Percentiles rank a stretch among this genome's conserved stretches.
Evolutionary conservation across 2,329 filamentous ascomycete genomes (phyloP).

Genomic region (Aaosphaeria pasadenensis): DNA sequence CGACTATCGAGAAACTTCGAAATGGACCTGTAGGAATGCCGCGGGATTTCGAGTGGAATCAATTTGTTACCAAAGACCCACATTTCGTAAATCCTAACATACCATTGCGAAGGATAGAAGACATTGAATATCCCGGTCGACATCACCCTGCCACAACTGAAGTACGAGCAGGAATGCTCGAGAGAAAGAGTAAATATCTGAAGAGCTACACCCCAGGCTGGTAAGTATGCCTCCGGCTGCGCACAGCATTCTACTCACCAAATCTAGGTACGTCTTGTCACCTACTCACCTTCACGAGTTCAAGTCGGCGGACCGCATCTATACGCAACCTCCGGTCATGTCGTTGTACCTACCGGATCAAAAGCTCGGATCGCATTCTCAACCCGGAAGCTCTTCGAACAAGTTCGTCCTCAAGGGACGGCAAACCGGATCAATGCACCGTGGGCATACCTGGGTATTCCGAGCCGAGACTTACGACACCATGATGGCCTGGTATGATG

Average conservation of each 20-base stretch:
- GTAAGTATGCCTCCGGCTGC: slow-evolving; percentile 50
- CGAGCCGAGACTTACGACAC: slow-evolving; percentile 75
- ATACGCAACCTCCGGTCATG: slow-evolving; percentile 84
- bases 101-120: slow-evolving; percentile 72
- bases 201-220: slow-evolving; percentile 97
- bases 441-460: slow-evolving; percentile 69
- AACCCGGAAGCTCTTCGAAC: slow-evolving; percentile 78
- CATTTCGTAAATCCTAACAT: slow-evolving; percentile 84
- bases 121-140: slow-evolving; percentile 88
- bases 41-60: slow-evolving; percentile 86
- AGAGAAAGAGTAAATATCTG: slow-evolving; percentile 97
- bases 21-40: slow-evolving; percentile 87
- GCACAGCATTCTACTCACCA: neutral
- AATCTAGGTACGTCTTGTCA: slow-evolving; percentile 81
- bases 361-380: slow-evolving; percentile 89
- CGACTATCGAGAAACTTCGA: slow-evolving; percentile 75
- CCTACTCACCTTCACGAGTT: slow-evolving; percentile 98
- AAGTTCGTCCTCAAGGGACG: slow-evolving; percentile 98
- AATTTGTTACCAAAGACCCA: slow-evolving; percentile 75
- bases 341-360: slow-evolving; percentile 93
- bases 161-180: slow-evolving; percentile 84
- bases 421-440: slow-evolving; percentile 89
- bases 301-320: slow-evolving; percentile 91
- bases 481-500: slow-evolving; percentile 96
- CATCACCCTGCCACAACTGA: slow-evolving; percentile 80